Base-by-base conservation (phyloP, 345 rosid species). In the Eucalyptus decipiens region DNA sequence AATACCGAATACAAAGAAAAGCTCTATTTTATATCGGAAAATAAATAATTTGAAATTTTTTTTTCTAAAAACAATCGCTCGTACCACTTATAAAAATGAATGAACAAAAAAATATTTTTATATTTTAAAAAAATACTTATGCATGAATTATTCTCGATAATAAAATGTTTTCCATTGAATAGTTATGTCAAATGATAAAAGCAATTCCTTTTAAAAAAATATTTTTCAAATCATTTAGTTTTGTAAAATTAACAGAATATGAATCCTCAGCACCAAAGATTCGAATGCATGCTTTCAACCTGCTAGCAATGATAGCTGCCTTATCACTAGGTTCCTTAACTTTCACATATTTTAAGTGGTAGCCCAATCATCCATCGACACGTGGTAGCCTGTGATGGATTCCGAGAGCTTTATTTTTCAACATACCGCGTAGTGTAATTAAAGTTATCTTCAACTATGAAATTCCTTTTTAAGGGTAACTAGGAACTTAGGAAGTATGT, bases 61-160 rank as follows among this genome's bases (percentile, higher is more conserved):
- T 17, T 17, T 32, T 9, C 2, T 8, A 8, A 16, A 32, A 8
- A 32, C 0, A 69, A 69, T 32, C 3, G 1, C 12, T 69, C 19
- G 3, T 32, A 18, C 37, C 4, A 10, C 4, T 67, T 69, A 18
- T 11, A 69, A 34, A 69, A 69, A 69, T 34, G 2, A 69, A 34
- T 34, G 4, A 18, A 19, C 11, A 5, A 34, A 32, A 32, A 32
- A 16, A 3, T 52, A 34, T 5, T 9, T 8, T 17, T 10, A 8
- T 69, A 2, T 3, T 69, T 18, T 5, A 17, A 9, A 13, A 69
- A 69, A 34, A 34, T 34, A 34, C 3, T 69, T 34, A 69, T 21
- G 21, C 42, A 17, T 34, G 40, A 32, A n/a, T 69, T 69, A 17
- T 69, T 69, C 6, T 18, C 2, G 10, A 34, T 69, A 34, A 18